Evolutionary conservation across 2,329 filamentous ascomycete genomes (phyloP).

Genomic region (Trichoderma sp.): DNA sequence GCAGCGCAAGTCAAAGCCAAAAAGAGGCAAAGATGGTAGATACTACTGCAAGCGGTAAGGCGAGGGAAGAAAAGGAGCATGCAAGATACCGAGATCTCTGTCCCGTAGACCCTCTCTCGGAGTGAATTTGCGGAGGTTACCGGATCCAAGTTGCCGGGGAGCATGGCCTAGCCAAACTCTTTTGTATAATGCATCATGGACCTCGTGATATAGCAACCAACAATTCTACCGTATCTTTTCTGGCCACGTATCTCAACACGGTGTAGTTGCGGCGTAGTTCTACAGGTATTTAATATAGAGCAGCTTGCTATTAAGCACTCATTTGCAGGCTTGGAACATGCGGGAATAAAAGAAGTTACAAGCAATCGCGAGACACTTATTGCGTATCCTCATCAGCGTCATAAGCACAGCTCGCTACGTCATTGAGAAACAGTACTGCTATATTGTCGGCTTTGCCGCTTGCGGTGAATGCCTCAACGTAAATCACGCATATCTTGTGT

Average conservation of each 20-base stretch:
- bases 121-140: not conserved
- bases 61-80: not conserved
- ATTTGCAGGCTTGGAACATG: not conserved
- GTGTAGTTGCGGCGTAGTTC: not conserved
- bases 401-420: constrained; percentile 4
- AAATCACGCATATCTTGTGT: not conserved
- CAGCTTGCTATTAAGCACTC: not conserved
- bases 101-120: not conserved
- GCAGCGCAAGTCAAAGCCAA: not conserved
- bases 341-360: not conserved
- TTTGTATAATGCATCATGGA: not conserved
- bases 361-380: not conserved
- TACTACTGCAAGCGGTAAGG: not conserved
- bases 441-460: constrained; percentile 20
- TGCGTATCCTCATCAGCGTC: no score
- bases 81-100: constrained; percentile 2
- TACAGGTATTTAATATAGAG: not conserved
- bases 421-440: not conserved
- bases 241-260: not conserved
- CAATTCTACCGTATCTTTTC: not conserved
- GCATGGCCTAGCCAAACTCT: not conserved
- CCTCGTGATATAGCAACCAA: not conserved
- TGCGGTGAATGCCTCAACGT: not conserved
- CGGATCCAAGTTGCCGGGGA: not conserved
- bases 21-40: not conserved